Evolutionary conservation across 345 rosid species (phyloP).

Genomic region (Salix exigua): DNA sequence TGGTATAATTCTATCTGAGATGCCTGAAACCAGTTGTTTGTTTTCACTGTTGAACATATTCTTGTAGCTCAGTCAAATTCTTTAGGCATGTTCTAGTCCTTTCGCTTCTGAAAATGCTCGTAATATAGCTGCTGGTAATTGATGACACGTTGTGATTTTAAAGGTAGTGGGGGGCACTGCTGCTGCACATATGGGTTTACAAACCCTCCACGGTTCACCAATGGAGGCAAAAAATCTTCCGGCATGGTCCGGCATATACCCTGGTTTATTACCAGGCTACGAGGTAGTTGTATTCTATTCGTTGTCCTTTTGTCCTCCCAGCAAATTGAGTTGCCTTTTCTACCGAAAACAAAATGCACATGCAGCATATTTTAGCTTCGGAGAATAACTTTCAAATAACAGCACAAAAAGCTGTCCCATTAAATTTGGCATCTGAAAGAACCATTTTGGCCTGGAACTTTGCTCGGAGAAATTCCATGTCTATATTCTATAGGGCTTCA

Average conservation of each 20-base stretch:
- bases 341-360: neutral
- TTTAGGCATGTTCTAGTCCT: neutral
- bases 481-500: neutral
- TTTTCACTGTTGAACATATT: neutral
- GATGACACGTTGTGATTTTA: conserved; percentile 2
- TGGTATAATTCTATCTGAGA: conserved; percentile 2
- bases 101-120: neutral
- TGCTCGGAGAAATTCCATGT: neutral
- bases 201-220: conserved; percentile 3
- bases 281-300: conserved; percentile 30
- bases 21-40: neutral
- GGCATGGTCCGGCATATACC: conserved; percentile 23
- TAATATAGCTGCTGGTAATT: neutral
- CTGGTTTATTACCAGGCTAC: conserved; percentile 19
- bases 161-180: conserved; percentile 32
- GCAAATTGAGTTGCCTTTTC: neutral
- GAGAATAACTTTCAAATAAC: neutral
- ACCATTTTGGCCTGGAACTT: neutral
- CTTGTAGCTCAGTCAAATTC: neutral
- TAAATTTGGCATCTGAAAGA: neutral
- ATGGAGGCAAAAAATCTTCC: conserved; percentile 26
- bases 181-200: conserved; percentile 15
- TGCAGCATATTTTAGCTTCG: neutral
- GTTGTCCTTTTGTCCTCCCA: neutral
- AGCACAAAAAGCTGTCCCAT: neutral